Base-by-base conservation (phyloP, 345 rosid genomes). In the Hevea brasiliensis region DNA sequence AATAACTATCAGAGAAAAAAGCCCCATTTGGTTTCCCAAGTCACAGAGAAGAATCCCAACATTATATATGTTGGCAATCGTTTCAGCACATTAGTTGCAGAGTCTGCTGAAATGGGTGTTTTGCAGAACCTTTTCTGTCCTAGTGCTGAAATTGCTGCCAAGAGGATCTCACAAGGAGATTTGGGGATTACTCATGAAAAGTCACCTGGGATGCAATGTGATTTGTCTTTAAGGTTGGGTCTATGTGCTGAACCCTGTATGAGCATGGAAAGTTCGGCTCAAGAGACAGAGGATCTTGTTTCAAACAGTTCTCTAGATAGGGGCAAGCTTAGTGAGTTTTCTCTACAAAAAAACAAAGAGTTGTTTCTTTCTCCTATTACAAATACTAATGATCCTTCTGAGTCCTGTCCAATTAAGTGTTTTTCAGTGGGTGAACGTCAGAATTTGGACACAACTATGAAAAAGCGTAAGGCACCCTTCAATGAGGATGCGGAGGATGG, bases 201-300 rank as follows among this genome's bases (percentile, higher is more conserved):
- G 71, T 70, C 80, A 26, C 61, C 76, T 35, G 86, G 73, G 79
- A 76, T 63, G 61, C 82, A 82, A 27, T 92, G 96, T 59, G 98
- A 95, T 85, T 84, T 95, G 54, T 89, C 97, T 32, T 82, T 95
- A 83, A 84, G 96, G 82, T 87, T 95, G 76, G 93, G 98, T 79
- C 79, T 74, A 65, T 83, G 79, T 35, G 78, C 89, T 47, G 88
- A 87, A 50, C 81, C 87, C 3, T 76, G 75, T 37, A 71, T 60
- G 70, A 83, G 82, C 74, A 57, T 35, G 80, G 87, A 79, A 57
- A 85, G 78, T 68, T 81, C 68, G 17, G 82, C 76, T 82, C 86
- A 69, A 32, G 87, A 83, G 77, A 76, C 64, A 9, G 80, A 79
- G 61, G 84, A 74, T 58, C 70, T 54, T 60, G 87, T 73, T 47